Conservation (phyloP, 2,329 filamentous ascomycete genomes). For the Pseudopithomyces maydicus region DNA sequence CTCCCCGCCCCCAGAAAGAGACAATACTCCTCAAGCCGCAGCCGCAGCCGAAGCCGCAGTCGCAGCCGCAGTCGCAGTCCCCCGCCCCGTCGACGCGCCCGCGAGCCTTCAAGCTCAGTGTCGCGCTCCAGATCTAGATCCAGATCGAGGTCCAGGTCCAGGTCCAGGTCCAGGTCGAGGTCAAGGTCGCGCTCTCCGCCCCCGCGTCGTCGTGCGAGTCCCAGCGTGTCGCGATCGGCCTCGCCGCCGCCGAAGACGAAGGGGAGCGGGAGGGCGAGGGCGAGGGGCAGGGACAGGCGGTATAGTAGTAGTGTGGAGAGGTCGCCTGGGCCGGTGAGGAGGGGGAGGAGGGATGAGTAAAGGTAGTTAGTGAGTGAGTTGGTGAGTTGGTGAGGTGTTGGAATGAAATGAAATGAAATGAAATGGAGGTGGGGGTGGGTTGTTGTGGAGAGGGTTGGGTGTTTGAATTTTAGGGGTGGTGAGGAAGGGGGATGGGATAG, state of each 20-base stretch:
- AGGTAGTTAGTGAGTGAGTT: too few relatives aligned
- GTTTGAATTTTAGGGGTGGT: too few relatives aligned
- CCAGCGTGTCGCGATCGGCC: conserved; percentile 10
- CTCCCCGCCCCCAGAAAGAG: conserved; percentile 29
- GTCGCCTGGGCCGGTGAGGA: conserved; percentile 18
- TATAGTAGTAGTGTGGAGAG: conserved; percentile 15
- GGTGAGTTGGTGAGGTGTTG: too few relatives aligned
- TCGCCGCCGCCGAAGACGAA: conserved; percentile 21
- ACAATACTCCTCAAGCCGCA: conserved; percentile 33
- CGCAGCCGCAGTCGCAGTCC: conserved; percentile 26
- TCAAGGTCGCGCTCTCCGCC: conserved; percentile 21
- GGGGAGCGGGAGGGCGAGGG: background rate
- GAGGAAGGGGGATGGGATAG: too few relatives aligned
- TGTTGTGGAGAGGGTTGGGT: too few relatives aligned
- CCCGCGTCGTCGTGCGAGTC: conserved; percentile 4
- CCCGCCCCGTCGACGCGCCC: conserved; percentile 27
- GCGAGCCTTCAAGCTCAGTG: conserved; percentile 24
- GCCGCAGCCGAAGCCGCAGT: conserved; percentile 19
- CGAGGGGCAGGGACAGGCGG: conserved; percentile 14
- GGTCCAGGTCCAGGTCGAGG: conserved; percentile 1
- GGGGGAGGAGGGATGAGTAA: too few relatives aligned
- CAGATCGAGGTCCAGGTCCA: background rate
- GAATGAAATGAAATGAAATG: too few relatives aligned
- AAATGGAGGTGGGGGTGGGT: too few relatives aligned
- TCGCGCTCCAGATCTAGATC: conserved; percentile 21